Base-by-base conservation (phyloP, 2,329 filamentous ascomycete genomes). In the Fusarium domesticum region DNA sequence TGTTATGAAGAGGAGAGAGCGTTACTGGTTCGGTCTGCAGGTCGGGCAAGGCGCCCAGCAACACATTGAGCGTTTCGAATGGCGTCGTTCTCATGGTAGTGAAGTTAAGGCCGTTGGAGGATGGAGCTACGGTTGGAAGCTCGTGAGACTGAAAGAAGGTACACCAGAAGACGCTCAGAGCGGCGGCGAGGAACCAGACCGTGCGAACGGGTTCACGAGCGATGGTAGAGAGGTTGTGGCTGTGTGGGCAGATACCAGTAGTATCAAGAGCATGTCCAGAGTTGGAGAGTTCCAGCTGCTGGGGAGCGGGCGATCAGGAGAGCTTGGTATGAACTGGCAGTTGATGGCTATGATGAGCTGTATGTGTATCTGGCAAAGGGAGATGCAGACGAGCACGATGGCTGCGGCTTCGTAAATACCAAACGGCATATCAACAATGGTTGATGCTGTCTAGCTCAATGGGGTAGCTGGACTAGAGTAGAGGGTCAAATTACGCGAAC, bases 81-180 rank as follows among this genome's bases (percentile, higher is more conserved):
- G 45, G 46, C 53, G 57, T 12, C 49, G 43, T 6, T 55, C 57
- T 3, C 43, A 37, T 3, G 57, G 55, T 1, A 40, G 39, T 17
- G 57, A 60, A 37, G 49, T 58, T 18, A 50, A 42, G 37, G 56
- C 51, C 12, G 16, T 56, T 10, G 55, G 55, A 1, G 51, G 48
- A 10, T 49, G 51, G 3, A 23, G 46, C 15, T 42, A 35, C 20
- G 51, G 57, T 10, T 55, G 48, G 45, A 53, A 58, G 35, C 47
- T 54, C 12, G 48, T 53, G 6, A 44, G 47, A 16, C 33, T 60
- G 6, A 51, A 47, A 11, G 46, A 31, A 10, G 8, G 28, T 17
- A 18, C 30, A 11, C 39, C 43, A 10, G 14, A 17, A 7, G 25
- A 23, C 2, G 16, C 37, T 12, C 37, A 23, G 11, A n/a, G n/a